Evolutionary conservation across 2,329 filamentous ascomycete species (phyloP).

Genomic region (Blumeria hordei): DNA sequence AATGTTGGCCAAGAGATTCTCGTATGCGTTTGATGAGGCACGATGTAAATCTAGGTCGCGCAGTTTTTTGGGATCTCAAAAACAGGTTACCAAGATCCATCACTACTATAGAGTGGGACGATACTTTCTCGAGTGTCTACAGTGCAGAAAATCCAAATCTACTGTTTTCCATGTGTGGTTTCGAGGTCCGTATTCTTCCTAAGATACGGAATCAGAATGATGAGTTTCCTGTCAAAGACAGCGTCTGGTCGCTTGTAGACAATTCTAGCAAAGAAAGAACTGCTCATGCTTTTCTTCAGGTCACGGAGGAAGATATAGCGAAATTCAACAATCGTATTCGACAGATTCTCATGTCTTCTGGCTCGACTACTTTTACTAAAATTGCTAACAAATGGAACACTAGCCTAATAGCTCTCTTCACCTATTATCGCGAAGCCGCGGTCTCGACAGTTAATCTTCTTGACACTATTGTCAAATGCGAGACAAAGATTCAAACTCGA

Average conservation of each 20-base stretch:
- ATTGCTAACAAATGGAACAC: conserved; percentile 99
- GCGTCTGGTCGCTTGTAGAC: conserved; percentile 91
- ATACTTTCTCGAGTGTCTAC: conserved; percentile 95
- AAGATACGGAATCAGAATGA: conserved; percentile 91
- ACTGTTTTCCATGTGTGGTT: conserved; percentile 92
- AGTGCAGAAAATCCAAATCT: conserved; percentile 94
- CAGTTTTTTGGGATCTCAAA: conserved; percentile 98
- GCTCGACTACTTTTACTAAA: conserved; percentile 98
- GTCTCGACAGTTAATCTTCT: conserved; percentile 85
- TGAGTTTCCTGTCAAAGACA: conserved; percentile 92
- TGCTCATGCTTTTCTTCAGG: conserved; percentile 89
- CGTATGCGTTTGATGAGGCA: conserved; percentile 97
- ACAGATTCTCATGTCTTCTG: conserved; percentile 97
- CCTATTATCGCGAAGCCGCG: conserved; percentile 92
- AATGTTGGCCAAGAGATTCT: conserved; percentile 95
- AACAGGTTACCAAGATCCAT: conserved; percentile 84
- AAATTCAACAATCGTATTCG: conserved; percentile 99
- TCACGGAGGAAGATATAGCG: conserved; percentile 90
- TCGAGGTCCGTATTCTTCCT: conserved; percentile 86
- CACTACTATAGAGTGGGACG: conserved; percentile 97
- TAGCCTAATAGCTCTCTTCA: conserved; percentile 85
- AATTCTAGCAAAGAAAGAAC: conserved; percentile 94
- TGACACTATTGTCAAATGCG: conserved; percentile 96
- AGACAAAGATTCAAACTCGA: conserved; percentile 96
- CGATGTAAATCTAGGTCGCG: conserved; percentile 89